Conservation (phyloP, 2,329 filamentous ascomycete genomes). For the Microdochium bolleyi region DNA sequence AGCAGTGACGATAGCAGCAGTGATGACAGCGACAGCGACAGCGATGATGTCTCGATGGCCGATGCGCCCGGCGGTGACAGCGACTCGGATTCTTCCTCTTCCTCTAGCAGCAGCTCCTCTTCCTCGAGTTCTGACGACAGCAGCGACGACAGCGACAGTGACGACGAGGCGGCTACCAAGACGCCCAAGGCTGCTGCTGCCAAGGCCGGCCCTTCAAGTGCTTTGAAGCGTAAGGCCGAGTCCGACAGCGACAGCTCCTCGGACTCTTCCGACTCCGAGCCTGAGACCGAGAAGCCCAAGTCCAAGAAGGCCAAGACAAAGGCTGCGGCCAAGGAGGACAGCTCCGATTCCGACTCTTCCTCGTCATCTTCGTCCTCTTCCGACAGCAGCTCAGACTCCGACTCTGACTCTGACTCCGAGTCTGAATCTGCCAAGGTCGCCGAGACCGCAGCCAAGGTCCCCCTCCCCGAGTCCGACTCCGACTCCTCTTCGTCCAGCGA, state of each 20-base stretch:
- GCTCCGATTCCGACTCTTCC: constrained; percentile 26
- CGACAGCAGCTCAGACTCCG: constrained; percentile 24
- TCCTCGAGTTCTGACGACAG: constrained; percentile 11
- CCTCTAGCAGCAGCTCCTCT: constrained; percentile 25
- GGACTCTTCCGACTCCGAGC: constrained; percentile 22
- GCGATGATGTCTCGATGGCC: constrained; percentile 37
- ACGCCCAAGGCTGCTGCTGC: constrained; percentile 12
- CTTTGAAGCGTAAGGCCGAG: constrained; percentile 47
- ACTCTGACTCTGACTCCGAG: constrained; percentile 26
- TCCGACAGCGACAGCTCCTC: constrained; percentile 30
- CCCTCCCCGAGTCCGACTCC: constrained; percentile 32
- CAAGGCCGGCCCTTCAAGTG: constrained; percentile 23
- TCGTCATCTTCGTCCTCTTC: constrained; percentile 19
- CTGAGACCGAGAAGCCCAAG: constrained; percentile 19
- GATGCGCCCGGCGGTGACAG: constrained; percentile 25
- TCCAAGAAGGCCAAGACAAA: constrained; percentile 3
- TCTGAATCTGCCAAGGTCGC: constrained; percentile 20
- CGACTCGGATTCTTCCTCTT: constrained; percentile 15
- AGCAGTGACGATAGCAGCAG: constrained; percentile 23
- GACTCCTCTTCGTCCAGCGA: constrained; percentile 25
- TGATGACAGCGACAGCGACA: constrained; percentile 21
- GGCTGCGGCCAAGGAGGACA: constrained; percentile 3
- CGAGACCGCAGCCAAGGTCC: constrained; percentile 24
- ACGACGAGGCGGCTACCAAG: constrained; percentile 15
- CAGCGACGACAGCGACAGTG: constrained; percentile 20